Conservation (phyloP, 2,329 filamentous ascomycete species). For the Arthrinium phaeospermum region DNA sequence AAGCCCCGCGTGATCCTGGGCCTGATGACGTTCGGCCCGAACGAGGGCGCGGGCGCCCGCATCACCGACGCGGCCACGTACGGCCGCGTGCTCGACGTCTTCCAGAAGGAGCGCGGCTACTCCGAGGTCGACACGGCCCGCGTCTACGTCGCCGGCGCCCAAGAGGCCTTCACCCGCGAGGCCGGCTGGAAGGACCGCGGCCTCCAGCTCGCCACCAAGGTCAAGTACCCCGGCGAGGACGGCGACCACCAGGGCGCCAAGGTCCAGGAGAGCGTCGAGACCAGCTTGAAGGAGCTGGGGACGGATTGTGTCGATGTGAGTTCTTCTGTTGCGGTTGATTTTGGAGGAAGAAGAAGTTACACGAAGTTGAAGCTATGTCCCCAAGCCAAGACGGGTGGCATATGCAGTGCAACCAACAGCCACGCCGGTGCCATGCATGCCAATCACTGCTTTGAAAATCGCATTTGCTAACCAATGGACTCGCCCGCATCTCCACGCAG, state of each 20-base stretch:
- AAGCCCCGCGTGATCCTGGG: slow-evolving; percentile 80
- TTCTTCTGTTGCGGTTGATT: slow-evolving; percentile 10
- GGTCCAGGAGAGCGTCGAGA: slow-evolving; percentile 69
- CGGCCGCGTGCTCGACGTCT: slow-evolving; percentile 73
- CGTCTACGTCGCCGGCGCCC: slow-evolving; percentile 71
- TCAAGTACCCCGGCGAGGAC: slow-evolving; percentile 63
- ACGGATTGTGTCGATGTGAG: slow-evolving; percentile 74
- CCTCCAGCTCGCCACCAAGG: slow-evolving; percentile 79
- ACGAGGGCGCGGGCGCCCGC: slow-evolving; percentile 66
- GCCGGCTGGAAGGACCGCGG: slow-evolving; percentile 81
- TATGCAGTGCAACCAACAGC: neutral
- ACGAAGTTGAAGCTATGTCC: neutral
- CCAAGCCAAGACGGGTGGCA: neutral
- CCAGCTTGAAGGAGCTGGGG: slow-evolving; percentile 72
- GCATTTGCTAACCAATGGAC: neutral
- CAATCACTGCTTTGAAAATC: neutral
- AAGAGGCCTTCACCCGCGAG: slow-evolving; percentile 79
- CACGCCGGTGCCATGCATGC: neutral
- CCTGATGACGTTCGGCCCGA: slow-evolving; percentile 83
- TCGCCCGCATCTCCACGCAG: slow-evolving; percentile 28
- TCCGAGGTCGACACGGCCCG: slow-evolving; percentile 86
- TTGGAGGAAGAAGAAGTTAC: neutral
- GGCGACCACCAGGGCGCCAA: slow-evolving; percentile 68
- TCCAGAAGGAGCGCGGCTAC: slow-evolving; percentile 76
- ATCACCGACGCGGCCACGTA: slow-evolving; percentile 72